Base-by-base conservation (phyloP, 345 rosid species). In the Aurinia saxatilis region DNA sequence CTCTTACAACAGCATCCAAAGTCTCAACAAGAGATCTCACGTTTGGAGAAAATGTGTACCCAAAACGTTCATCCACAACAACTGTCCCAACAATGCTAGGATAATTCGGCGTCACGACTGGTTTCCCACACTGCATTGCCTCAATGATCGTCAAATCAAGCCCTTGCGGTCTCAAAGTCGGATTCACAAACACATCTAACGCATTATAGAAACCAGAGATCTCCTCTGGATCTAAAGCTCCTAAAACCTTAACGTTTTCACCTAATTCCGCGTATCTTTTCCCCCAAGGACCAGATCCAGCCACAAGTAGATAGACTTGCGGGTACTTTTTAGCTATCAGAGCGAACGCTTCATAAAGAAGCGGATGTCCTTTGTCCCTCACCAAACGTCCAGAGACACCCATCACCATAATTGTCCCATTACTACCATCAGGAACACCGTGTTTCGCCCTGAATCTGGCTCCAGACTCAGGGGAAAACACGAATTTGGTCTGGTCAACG, bases 251-350 rank as follows among this genome's bases (percentile, higher is more conserved):
- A 41, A 84, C 92, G 23, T 73, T 72, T 14, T 60, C 39, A 11
- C 95, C 95, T 47, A 81, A 55, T 12, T 84, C 82, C 4, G 73
- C 61, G 34, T 84, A 84, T 52, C 87, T 79, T 66, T 67, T 73
- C 0, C 77, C 85, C 90, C 95, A 83, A 11, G 88, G 95, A 34
- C 95, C 97, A 18, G 88, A 75, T 8, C 90, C 97, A 13, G 86
- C 88, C 5, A 90, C 91, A 6, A 90, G 71, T 2, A 83, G 63
- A 31, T 44, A 77, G 1, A 81, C 79, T 29, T 69, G 70, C 0
- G 84, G 81, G 56, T 80, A 57, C 4, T 29, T 54, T 65, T 64
- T 71, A 5, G 42, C 37, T 45, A 86, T 65, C 58, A 54, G 33
- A 1, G 81, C 74, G 33, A 90, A 78, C 14, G 88, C 87, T 73